Percentiles rank a stretch among this genome's conserved stretches.
Evolutionary conservation across 805 yeast genomes (phyloP).

Genomic region (Pichia ethanolica): DNA sequence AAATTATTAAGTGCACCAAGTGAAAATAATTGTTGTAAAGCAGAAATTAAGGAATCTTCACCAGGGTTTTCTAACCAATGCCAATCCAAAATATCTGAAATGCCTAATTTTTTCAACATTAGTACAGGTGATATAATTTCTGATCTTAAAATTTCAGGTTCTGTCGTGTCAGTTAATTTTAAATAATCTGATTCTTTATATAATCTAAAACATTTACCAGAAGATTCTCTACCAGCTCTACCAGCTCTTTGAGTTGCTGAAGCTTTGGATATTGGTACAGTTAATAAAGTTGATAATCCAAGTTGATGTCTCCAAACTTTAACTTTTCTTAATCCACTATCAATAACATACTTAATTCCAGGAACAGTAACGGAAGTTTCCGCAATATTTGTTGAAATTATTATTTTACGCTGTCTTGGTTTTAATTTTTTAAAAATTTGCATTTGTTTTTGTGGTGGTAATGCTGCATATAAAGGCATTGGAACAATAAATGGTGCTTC

Average conservation of each 20-base stretch:
- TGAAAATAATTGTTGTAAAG: constrained; percentile 69
- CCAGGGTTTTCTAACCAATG: constrained; percentile 93
- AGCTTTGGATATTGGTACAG: constrained; percentile 89
- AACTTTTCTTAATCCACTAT: constrained; percentile 86
- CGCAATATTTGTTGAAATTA: constrained; percentile 91
- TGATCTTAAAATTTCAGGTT: constrained; percentile 84
- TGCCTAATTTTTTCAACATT: constrained; percentile 75
- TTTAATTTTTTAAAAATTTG: constrained; percentile 65
- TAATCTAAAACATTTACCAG: constrained; percentile 83
- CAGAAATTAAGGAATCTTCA: constrained; percentile 62
- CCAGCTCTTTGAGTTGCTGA: constrained; percentile 95
- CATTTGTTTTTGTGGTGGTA: constrained; percentile 78
- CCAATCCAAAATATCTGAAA: constrained; percentile 79
- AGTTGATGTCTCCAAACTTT: constrained; percentile 92
- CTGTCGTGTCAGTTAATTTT: constrained; percentile 69
- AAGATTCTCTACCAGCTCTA: constrained; percentile 97
- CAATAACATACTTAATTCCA: constrained; percentile 89
- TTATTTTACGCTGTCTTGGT: constrained; percentile 70
- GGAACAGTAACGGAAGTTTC: constrained; percentile 96
- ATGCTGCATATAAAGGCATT: constrained; percentile 87
- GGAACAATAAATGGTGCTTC: constrained; percentile 73
- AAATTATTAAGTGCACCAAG: constrained; percentile 69
- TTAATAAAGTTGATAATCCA: constrained; percentile 85
- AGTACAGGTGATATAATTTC: constrained; percentile 81
- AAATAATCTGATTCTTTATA: constrained; percentile 67